Evolutionary conservation across 805 yeast species (phyloP), one percentile per base, ranked within the genome.

Genomic region (Cyberlindnera petersonii): DNA sequence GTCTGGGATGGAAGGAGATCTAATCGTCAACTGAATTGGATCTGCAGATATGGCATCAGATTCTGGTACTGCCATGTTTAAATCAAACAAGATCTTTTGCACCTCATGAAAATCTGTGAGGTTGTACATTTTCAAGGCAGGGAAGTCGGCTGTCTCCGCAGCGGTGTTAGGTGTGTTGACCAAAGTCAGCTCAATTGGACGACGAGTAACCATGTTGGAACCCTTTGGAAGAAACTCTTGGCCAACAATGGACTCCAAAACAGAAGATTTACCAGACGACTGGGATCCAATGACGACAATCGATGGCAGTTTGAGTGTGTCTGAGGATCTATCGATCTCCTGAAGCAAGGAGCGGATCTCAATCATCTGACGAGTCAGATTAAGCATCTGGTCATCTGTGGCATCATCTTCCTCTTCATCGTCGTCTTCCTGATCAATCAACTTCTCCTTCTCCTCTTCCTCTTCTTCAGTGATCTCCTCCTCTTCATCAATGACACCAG

Each of bases 201-300:
- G 75, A 60, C 98, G 77, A 0, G 99, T 93, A 24, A 94, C 98
- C 98, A 93, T 94, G 58, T 94, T 93, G 29, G 86, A 77, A 23
- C 99, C 99, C 61, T 93, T 93, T 24, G 99, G 99, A 42, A 93
- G 66, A 51, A 93, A 93, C 59, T 93, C 97, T 52, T 86, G 95
- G n/a, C 99, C 99, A 5, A 93, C 99, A 42, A 93, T 85, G 6
- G 96, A 77, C 60, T 93, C 98, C 33, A 93, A 71, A 1, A 93
- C 98, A 1, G 98, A 91, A 0, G 97, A 87, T 61, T 93, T 93
- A 31, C 99, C 99, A 30, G 96, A 86, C 7, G 95, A 85, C 66
- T 93, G 99, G 1, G 98, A 91, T 0, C 99, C 99, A 46, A 93
- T 77, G 3, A 93, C 98, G 22, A 93, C 98, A 52, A 93, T 93